Evolutionary conservation across 805 yeast genomes (phyloP).

Genomic region (Ogataea thermomethanolica): DNA sequence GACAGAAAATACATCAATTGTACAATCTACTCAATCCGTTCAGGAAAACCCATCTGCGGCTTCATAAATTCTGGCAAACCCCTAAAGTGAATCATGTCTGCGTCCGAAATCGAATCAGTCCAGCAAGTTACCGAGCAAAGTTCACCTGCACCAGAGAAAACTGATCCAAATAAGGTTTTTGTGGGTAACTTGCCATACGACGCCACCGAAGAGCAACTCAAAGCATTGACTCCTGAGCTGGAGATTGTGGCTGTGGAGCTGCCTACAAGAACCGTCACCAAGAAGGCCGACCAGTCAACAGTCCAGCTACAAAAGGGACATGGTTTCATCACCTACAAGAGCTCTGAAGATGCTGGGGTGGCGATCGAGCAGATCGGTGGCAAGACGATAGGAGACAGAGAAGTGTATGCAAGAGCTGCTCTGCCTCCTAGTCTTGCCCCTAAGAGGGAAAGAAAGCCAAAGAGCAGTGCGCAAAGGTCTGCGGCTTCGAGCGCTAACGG

Average conservation of each 20-base stretch:
- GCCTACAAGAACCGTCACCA: slow-evolving; percentile 28
- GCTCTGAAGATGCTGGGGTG: slow-evolving; percentile 58
- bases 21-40: background rate
- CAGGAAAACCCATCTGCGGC: slow-evolving; percentile 4
- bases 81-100: slow-evolving; percentile 8
- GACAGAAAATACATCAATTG: background rate
- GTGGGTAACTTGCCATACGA: slow-evolving; percentile 44
- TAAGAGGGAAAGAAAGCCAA: slow-evolving; percentile 27
- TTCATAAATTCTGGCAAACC: slow-evolving; percentile 6
- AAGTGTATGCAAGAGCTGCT: slow-evolving; percentile 51
- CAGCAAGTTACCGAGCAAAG: slow-evolving; percentile 6
- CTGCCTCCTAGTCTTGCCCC: slow-evolving; percentile 31
- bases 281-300: slow-evolving; percentile 22
- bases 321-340: slow-evolving; percentile 55
- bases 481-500: slow-evolving; percentile 7
- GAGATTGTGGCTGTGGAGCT: slow-evolving; percentile 33
- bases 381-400: slow-evolving; percentile 32
- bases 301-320: slow-evolving; percentile 31
- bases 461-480: slow-evolving; percentile 13
- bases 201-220: slow-evolving; percentile 44
- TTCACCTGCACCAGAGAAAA: slow-evolving; percentile 11
- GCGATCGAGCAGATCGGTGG: slow-evolving; percentile 46
- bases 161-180: slow-evolving; percentile 30
- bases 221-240: slow-evolving; percentile 36
- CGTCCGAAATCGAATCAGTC: slow-evolving; percentile 9